Base-by-base conservation (phyloP, 805 yeast genomes). In the Kuraishia ogatae region DNA sequence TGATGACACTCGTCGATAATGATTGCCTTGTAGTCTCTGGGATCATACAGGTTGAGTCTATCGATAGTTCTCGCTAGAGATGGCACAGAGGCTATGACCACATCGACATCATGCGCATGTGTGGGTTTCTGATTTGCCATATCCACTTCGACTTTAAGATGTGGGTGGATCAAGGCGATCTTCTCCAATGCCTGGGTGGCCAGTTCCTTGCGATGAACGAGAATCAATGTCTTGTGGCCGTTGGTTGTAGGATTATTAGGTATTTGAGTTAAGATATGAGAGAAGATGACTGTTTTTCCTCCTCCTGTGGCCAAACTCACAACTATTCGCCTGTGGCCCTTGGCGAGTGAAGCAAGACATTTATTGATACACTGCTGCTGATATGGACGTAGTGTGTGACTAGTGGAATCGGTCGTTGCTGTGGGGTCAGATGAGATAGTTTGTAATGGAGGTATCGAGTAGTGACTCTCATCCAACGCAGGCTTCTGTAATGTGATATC, bases 1-100 rank as follows among this genome's bases (percentile, higher is more conserved):
- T 92, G 97, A 64, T 92, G 98, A 48, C 97, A 96, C 66, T 92
- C 98, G 69, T 92, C 98, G 1, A 92, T 74, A 21, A 92, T 82
- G 19, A 93, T 79, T 35, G 91, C 74, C 64, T 89, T 86, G 70
- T 78, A 85, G n/a, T 80, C 79, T 1, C 54, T 52, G 0, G 92
- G 85, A 54, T 80, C 67, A 62, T 84, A 87, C 51, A 72, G 68
- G 1, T 69, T 68, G 20, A 89, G 68, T 50, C 94, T 66, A 0
- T 69, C 60, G 43, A 61, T 54, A 4, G 64, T 57, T 17, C 75
- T 65, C 20, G 83, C 69, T 52, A 91, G 64, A 0, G 94, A 79
- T 22, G 84, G 90, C 0, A 89, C 87, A 0, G 96, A 87, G 0
- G 89, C 96, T 7, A 92, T 81, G 1, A 87, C 71, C 1, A 91